A percentile compares a stretch with the other conserved stretches of the same genome.
phyloP scores from a whole-genome alignment of 2,329 filamentous ascomycete genomes.

The Neofusicoccum cordaticola region DNA sequence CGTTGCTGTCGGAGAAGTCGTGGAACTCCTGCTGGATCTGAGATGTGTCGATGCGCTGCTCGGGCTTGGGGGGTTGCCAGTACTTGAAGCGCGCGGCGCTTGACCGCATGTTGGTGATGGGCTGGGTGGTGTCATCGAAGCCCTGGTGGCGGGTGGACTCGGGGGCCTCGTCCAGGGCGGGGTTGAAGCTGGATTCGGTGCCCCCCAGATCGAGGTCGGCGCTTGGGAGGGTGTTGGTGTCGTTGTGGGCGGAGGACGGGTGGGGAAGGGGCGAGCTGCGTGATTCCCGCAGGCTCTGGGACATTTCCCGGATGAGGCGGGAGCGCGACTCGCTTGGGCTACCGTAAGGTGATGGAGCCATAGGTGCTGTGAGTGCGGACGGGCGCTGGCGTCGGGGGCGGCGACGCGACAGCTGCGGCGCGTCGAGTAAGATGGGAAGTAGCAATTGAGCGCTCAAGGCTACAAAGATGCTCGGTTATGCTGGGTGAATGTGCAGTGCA shows the following conservation, averaged over 20 bases:
- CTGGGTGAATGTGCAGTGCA: neutral
- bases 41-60: slow-evolving; percentile 36
- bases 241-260: slow-evolving; percentile 28
- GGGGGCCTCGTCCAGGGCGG: slow-evolving; percentile 29
- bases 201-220: slow-evolving; percentile 25
- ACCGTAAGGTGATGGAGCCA: slow-evolving; percentile 36
- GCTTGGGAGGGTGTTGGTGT: slow-evolving; percentile 26
- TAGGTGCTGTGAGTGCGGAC: slow-evolving; percentile 17
- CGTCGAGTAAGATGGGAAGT: slow-evolving; percentile 2
- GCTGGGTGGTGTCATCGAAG: slow-evolving; percentile 31
- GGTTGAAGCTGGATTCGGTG: slow-evolving; percentile 27
- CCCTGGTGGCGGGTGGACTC: slow-evolving; percentile 35
- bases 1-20: slow-evolving; percentile 40
- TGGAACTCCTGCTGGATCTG: slow-evolving; percentile 39
- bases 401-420: neutral
- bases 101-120: slow-evolving; percentile 33
- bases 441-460: neutral
- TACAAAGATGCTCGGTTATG: neutral
- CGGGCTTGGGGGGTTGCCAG: slow-evolving; percentile 36
- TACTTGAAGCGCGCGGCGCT: slow-evolving; percentile 38
- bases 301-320: slow-evolving; percentile 37
- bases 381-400: neutral
- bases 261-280: slow-evolving; percentile 30
- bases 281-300: slow-evolving; percentile 21
- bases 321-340: slow-evolving; percentile 34